phyloP scores from a whole-genome alignment of 2,329 filamentous ascomycete species.

The Apiospora sp. region DNA sequence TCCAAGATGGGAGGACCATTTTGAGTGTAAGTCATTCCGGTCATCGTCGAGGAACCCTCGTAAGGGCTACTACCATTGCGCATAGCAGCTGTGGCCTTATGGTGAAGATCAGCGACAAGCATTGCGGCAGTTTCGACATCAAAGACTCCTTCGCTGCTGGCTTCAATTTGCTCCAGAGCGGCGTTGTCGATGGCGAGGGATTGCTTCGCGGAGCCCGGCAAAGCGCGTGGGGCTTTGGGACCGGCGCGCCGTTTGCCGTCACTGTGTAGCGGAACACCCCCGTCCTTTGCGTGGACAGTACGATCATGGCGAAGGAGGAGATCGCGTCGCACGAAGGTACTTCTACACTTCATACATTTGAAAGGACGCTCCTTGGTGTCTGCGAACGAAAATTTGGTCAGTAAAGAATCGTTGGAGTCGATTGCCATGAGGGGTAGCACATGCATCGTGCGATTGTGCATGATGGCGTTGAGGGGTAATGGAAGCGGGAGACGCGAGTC shows the following conservation, averaged over 20 bases:
- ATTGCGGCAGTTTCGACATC: constrained; percentile 98
- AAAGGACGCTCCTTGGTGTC: constrained; percentile 99
- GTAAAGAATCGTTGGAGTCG: constrained; percentile 33
- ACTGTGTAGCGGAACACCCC: constrained; percentile 90
- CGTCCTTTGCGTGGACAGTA: constrained; percentile 98
- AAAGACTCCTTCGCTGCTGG: constrained; percentile 87
- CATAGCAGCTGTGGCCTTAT: constrained; percentile 84
- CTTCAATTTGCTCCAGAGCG: constrained; percentile 90
- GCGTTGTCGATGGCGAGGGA: constrained; percentile 84
- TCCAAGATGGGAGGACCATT: constrained; percentile 78
- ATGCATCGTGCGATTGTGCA: constrained; percentile 30
- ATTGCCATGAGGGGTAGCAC: constrained; percentile 23
- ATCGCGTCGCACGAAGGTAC: constrained; percentile 97
- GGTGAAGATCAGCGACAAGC: constrained; percentile 97
- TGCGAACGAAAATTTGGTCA: constrained; percentile 52
- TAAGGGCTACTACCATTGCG: constrained; percentile 63
- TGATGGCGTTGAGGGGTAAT: constrained; percentile 29
- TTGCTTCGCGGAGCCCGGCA: constrained; percentile 75
- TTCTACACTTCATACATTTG: constrained; percentile 97
- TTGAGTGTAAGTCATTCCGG: constrained; percentile 67
- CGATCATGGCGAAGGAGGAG: constrained; percentile 95
- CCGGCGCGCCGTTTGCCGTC: constrained; percentile 87
- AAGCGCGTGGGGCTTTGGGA: constrained; percentile 68
- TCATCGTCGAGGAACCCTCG: constrained; percentile 66
- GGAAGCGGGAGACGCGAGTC: constrained; percentile 23